Conservation (phyloP, 2,329 filamentous ascomycete species). For the Elsinoe necatrix region DNA sequence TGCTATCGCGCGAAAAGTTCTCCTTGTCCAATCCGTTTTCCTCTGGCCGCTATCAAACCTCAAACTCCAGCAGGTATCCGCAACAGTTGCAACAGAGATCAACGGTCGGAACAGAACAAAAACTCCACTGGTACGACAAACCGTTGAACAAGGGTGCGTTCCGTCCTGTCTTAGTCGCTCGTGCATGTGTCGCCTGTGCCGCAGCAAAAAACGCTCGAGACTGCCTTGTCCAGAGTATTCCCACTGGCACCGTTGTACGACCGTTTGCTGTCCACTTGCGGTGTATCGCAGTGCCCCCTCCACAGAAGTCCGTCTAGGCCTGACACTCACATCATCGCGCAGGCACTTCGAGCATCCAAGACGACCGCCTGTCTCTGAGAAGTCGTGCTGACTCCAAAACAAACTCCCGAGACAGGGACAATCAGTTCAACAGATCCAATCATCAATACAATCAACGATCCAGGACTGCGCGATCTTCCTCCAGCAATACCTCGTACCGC, state of each 20-base stretch:
- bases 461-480: constrained; percentile 16
- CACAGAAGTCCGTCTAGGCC: background rate
- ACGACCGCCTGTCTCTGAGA: constrained; percentile 13
- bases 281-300: constrained; percentile 13
- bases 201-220: constrained; percentile 9
- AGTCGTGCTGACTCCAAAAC: constrained; percentile 13
- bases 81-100: constrained; percentile 8
- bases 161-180: background rate
- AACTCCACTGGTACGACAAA: constrained; percentile 13
- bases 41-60: constrained; percentile 13
- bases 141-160: constrained; percentile 15
- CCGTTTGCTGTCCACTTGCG: constrained; percentile 15
- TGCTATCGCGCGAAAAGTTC: constrained; percentile 15
- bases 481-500: constrained; percentile 20
- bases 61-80: constrained; percentile 13
- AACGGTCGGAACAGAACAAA: constrained; percentile 5
- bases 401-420: constrained; percentile 20
- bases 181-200: constrained; percentile 13
- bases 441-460: constrained; percentile 15
- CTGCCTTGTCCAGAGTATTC: constrained; percentile 8
- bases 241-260: constrained; percentile 12
- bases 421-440: constrained; percentile 16
- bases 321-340: constrained; percentile 15
- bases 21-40: constrained; percentile 15
- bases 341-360: background rate